Evolutionary conservation across 768 basidiomycete genomes (phyloP).

Genomic region (Ephemerocybe angulata): DNA sequence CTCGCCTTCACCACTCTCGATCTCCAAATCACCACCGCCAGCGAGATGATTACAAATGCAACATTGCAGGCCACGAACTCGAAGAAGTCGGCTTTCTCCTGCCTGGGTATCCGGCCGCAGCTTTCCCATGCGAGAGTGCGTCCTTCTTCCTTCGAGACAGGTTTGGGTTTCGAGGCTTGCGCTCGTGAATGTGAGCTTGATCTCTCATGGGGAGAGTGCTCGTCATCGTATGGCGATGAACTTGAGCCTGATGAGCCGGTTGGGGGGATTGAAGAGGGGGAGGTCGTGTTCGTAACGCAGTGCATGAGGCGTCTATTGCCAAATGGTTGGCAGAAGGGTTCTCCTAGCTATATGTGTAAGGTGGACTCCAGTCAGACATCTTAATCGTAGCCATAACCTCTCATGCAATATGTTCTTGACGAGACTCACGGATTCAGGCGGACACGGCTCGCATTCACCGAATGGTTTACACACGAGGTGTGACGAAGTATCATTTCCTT

Average conservation of each 20-base stretch:
- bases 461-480: conserved; percentile 49
- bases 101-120: conserved; percentile 78
- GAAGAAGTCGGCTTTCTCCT: conserved; percentile 84
- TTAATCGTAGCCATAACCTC: no score
- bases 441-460: conserved; percentile 61
- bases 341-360: conserved; percentile 50
- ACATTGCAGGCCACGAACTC: conserved; percentile 88
- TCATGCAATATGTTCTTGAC: conserved; percentile 6
- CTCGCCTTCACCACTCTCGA: conserved; percentile 64
- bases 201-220: no score
- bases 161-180: conserved; percentile 14
- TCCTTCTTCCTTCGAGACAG: conserved; percentile 30
- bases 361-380: neutral
- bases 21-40: conserved; percentile 64
- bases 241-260: neutral
- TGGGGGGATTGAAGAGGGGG: conserved; percentile 17
- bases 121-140: conserved; percentile 88
- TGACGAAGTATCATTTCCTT: neutral
- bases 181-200: no score
- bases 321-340: conserved; percentile 95
- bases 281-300: conserved; percentile 49
- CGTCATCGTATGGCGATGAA: conserved; percentile 16
- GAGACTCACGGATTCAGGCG: conserved; percentile 52
- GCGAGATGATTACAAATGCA: conserved; percentile 61
- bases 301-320: conserved; percentile 90